A percentile compares a stretch with the other conserved stretches of the same genome.
phyloP scores from a whole-genome alignment of 2,329 filamentous ascomycete species.

The Fusarium sp. region DNA sequence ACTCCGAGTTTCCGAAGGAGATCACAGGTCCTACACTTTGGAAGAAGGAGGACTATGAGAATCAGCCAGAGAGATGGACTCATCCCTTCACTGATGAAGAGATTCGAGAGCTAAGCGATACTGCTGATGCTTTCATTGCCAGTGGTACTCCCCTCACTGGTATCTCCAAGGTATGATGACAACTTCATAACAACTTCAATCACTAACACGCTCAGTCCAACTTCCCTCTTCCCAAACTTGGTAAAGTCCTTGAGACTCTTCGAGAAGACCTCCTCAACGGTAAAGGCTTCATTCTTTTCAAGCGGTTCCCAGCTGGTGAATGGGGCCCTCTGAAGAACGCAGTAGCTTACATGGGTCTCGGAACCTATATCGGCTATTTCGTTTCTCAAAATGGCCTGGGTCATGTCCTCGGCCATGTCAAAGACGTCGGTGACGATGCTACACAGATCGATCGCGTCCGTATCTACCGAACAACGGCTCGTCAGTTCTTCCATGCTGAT shows the following conservation, averaged over 20 bases:
- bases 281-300: slow-evolving; percentile 92
- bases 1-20: slow-evolving; percentile 76
- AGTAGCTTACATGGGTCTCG: slow-evolving; percentile 90
- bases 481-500: slow-evolving; percentile 72
- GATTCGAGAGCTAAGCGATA: slow-evolving; percentile 73
- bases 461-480: slow-evolving; percentile 88
- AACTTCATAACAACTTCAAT: no score
- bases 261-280: slow-evolving; percentile 73
- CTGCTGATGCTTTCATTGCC: slow-evolving; percentile 77
- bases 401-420: slow-evolving; percentile 89
- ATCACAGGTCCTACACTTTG: slow-evolving; percentile 82
- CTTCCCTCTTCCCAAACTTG: slow-evolving; percentile 60
- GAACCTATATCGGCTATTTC: slow-evolving; percentile 88
- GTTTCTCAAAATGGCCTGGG: slow-evolving; percentile 87
- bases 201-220: slow-evolving; percentile 50
- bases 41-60: slow-evolving; percentile 74
- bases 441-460: slow-evolving; percentile 87
- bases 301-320: slow-evolving; percentile 79
- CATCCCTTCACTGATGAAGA: slow-evolving; percentile 77
- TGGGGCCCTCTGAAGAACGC: slow-evolving; percentile 87
- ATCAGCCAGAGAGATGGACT: slow-evolving; percentile 78
- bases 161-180: slow-evolving; percentile 60
- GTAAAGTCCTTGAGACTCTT: slow-evolving; percentile 53
- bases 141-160: slow-evolving; percentile 76
- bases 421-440: slow-evolving; percentile 86